Evolutionary conservation across 306 rosid genomes (phyloP), one percentile per base, ranked within the genome.

Genomic region (Cyclanthera cordifolia): DNA sequence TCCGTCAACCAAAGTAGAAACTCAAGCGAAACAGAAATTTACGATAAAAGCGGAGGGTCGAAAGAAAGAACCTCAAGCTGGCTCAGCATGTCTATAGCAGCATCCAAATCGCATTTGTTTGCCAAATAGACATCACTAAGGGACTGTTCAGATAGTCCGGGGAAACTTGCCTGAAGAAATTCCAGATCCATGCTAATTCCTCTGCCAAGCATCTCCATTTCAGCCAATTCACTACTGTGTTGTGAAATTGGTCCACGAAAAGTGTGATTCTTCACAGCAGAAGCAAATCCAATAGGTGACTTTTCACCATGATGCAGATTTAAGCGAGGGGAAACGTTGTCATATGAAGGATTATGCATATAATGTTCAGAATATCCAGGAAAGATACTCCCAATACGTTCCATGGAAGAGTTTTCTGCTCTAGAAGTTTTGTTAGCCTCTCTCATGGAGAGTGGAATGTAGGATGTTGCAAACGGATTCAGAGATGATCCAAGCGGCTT

Each of bases 381-480:
- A 28, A 1, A 32, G 37, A 32, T 4, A 32, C 37, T 32, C 37
- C 79, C 88, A 54, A 72, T 65, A 72, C 65, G 53, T 21, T 25
- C 79, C 74, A 8, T 54, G 16, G 77, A 32, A 66, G 61, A 74
- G 72, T 65, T 79, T 45, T 58, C 67, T 52, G 83, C 13, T 58
- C 19, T 68, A 64, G n/a, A 65, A 58, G 59, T 63, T 84, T 72
- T 73, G 73, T 70, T 73, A 8, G 63, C 17, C 76, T 64, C 83
- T 79, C 95, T 91, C 75, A 47, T 79, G 2, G 88, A 76, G 48
- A 87, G 79, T 12, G 97, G 97, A 85, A 88, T 68, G 76, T 86
- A 88, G 2, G 90, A 71, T 8, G 88, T 86, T 34, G 97, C 97
- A 69, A 79, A 82, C 43, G 95, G 96, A 78, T 91, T 91, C 91